Evolutionary conservation across 371 early-diverging fungal species (phyloP).

Genomic region (Mucor indicus): DNA sequence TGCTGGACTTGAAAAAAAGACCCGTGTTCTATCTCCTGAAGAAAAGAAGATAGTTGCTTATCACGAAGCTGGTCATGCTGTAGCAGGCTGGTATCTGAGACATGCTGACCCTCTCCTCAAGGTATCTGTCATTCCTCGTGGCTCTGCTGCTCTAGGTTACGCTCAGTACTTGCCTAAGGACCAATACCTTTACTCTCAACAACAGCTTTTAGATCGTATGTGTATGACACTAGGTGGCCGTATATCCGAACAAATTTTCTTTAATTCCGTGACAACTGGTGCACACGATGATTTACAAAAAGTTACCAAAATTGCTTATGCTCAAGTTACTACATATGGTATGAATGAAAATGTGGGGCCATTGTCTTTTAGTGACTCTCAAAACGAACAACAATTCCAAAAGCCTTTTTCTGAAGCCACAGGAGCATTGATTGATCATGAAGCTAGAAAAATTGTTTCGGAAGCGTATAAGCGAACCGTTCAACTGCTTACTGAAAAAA

Average conservation of each 20-base stretch:
- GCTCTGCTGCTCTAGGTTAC: constrained; percentile 94
- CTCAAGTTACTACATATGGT: constrained; percentile 91
- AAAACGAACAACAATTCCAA: constrained; percentile 76
- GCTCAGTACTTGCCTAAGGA: constrained; percentile 99
- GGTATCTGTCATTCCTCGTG: constrained; percentile 98
- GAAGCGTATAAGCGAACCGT: constrained; percentile 81
- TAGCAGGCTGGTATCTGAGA: constrained; percentile 97
- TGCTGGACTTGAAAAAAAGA: constrained; percentile 97
- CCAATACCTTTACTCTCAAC: constrained; percentile 89
- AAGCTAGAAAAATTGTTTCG: constrained; percentile 81
- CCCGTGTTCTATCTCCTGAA: constrained; percentile 91
- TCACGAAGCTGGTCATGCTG: constrained; percentile 99
- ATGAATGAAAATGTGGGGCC: constrained; percentile 92
- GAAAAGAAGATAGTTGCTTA: constrained; percentile 99
- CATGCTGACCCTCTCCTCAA: constrained; percentile 96
- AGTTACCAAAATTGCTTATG: constrained; percentile 97
- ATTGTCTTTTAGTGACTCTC: constrained; percentile 77
- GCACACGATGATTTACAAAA: constrained; percentile 95
- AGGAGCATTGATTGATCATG: constrained; percentile 90
- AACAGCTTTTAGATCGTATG: constrained; percentile 95
- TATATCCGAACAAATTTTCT: constrained; percentile 93
- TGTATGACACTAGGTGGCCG: constrained; percentile 98
- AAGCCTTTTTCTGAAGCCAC: constrained; percentile 98
- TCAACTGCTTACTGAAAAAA: constrained; percentile 76
- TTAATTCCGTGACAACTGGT: constrained; percentile 86